Base-by-base conservation (phyloP, 2,329 filamentous ascomycete species). In the Rhinocladiella similis region DNA sequence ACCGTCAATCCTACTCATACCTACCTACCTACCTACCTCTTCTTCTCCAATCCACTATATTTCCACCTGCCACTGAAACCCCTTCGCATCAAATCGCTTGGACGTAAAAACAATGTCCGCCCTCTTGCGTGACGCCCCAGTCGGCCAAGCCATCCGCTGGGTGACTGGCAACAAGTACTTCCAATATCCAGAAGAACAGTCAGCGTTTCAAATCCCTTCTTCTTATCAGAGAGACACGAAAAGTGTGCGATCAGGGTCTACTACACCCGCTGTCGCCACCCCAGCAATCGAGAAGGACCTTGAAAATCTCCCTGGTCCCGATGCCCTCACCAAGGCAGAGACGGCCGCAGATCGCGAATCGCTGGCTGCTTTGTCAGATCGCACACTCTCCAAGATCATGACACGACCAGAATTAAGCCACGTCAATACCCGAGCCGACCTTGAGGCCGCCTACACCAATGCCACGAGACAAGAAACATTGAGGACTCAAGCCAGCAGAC, bases 131-230 rank as follows among this genome's bases (percentile, higher is more conserved):
- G 77, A 80, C 53, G 73, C 77, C 25, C 70, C 75, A 10, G 72
- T 79, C 47, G 77, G 77, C 52, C 77, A 79, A 63, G 19, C 76
- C 14, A 57, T 80, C n/a, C 73, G 78, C 16, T 73, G 71, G 35
- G 52, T 76, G 14, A 75, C 76, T 3, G 61, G 69, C 1, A 75
- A 75, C 45, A 73, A 72, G 52, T 66, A 74, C 35, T 70, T 80
- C 27, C 64, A 73, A 54, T 81, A 78, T 56, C 70, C 73, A 27
- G 78, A 81, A 68, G 74, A 76, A 53, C 61, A 60, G 47, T 55
- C 68, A 10, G 67, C 60, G 47, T 71, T 70, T 50, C 48, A 66
- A 43, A 62, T 66, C n/a, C 69, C 68, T 1, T 20, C 20, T n/a
- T 42, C 36, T 9, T 60, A 60, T 25, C 50, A 60, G 43, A 46